Evolutionary conservation across 2,329 filamentous ascomycete species (phyloP), one percentile per base, ranked within the genome.

Genomic region (Pyrenochaeta sp.): DNA sequence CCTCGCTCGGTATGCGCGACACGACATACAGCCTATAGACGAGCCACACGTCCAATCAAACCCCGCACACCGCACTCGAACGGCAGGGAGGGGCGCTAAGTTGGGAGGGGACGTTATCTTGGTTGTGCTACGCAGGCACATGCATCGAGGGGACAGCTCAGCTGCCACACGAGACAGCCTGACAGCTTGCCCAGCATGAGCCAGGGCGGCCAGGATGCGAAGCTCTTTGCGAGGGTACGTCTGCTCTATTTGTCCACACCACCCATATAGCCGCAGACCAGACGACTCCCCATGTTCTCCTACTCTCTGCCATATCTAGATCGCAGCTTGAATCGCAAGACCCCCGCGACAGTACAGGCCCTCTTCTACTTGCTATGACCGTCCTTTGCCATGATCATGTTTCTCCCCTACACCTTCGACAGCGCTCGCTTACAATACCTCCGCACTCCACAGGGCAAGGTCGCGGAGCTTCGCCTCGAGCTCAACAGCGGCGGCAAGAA

Each of bases 211-310:
- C 93, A 95, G 81, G 95, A 98, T 88, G 96, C 95, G 83, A 98
- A 97, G 88, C 90, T 99, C 83, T 99, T 99, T 84, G 94, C 95
- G 80, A 89, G 95, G 84, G 95, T 99, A 90, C 73, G 88, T 88
- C 61, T 58, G 56, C 42, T 37, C 51, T 36, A 32, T 28, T 52
- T 51, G 46, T 51, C 44, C 61, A 59, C 63, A 64, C 57, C 64
- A 56, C 62, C 59, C 67, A 65, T 55, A 55, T 51, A 54, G n/a
- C 47, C 65, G 50, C 42, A 53, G 45, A 43, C 25, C 39, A 46
- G 13, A n/a, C 22, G 24, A 39, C 2, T 24, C 24, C 32, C 54
- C 57, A 54, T 54, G 52, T 49, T 52, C 50, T 51, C 46, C 46
- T 46, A 42, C 28, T 49, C 52, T 34, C 44, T 48, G 8, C 53